phyloP scores from a whole-genome alignment of 768 basidiomycete species.

The Rhodotorula toruloides region DNA sequence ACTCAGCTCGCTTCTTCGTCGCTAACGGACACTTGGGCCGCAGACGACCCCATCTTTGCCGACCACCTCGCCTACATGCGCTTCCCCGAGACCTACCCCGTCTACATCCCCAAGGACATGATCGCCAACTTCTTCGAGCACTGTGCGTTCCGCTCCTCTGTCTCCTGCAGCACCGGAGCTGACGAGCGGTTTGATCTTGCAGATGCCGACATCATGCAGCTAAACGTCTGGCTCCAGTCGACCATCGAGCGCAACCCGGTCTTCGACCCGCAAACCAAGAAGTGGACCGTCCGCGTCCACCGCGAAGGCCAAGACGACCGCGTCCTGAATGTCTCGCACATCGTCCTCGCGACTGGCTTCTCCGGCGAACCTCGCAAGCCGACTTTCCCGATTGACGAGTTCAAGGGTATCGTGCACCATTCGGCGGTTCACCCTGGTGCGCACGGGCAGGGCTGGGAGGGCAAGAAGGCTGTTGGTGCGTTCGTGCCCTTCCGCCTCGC shows the following conservation, averaged over 20 bases:
- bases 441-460: constrained; percentile 53
- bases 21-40: neutral
- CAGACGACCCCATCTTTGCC: constrained; percentile 38
- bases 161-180: neutral
- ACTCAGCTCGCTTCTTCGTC: neutral
- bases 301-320: constrained; percentile 25
- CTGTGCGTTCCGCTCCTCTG: neutral
- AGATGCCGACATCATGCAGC: constrained; percentile 40
- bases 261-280: constrained; percentile 35
- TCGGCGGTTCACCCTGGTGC: constrained; percentile 52
- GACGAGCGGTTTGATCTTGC: neutral
- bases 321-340: constrained; percentile 35
- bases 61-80: constrained; percentile 51
- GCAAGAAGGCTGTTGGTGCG: constrained; percentile 62
- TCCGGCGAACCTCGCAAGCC: constrained; percentile 41
- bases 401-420: constrained; percentile 62
- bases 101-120: constrained; percentile 44
- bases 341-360: constrained; percentile 40
- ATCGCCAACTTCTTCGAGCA: constrained; percentile 45
- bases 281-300: constrained; percentile 26
- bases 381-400: constrained; percentile 51
- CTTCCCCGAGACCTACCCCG: constrained; percentile 45
- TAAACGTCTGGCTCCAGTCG: constrained; percentile 39
- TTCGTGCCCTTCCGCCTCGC: neutral
- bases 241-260: constrained; percentile 35